Conservation (phyloP, 2,329 filamentous ascomycete species). For the Stemphylium lycopersici region DNA sequence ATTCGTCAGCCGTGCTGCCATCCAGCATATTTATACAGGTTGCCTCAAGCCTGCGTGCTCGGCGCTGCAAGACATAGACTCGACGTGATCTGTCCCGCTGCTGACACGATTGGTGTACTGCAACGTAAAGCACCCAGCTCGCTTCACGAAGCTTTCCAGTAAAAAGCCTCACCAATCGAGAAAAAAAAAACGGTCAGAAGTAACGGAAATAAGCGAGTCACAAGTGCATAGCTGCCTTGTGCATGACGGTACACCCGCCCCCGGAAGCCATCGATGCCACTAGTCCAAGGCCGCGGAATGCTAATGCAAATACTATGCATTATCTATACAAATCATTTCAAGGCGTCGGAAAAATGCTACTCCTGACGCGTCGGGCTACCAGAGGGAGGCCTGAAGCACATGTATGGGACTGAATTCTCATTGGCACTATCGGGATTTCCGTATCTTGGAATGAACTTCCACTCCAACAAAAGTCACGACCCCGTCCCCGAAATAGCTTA, state of each 20-base stretch:
- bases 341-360: neutral
- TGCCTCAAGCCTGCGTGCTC: constrained; percentile 1
- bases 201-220: constrained; percentile 16
- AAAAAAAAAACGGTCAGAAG: constrained; percentile 19
- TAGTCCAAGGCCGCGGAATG: constrained; percentile 19
- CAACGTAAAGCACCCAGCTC: constrained; percentile 15
- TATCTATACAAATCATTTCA: neutral
- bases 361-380: neutral
- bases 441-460: too few species aligned
- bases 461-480: too few species aligned
- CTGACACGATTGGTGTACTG: constrained; percentile 24
- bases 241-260: neutral
- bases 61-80: constrained; percentile 12
- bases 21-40: constrained; percentile 1
- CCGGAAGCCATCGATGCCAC: constrained; percentile 3
- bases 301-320: constrained; percentile 16
- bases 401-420: neutral
- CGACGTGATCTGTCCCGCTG: constrained; percentile 21
- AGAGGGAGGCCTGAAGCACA: neutral
- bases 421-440: neutral
- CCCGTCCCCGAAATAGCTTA: neutral
- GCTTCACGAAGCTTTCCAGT: constrained; percentile 1
- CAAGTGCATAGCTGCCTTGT: neutral
- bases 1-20: constrained; percentile 4
- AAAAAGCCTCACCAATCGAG: constrained; percentile 4